phyloP scores from a whole-genome alignment of 140 eudicot genomes.

The Stevia rebaudiana region DNA sequence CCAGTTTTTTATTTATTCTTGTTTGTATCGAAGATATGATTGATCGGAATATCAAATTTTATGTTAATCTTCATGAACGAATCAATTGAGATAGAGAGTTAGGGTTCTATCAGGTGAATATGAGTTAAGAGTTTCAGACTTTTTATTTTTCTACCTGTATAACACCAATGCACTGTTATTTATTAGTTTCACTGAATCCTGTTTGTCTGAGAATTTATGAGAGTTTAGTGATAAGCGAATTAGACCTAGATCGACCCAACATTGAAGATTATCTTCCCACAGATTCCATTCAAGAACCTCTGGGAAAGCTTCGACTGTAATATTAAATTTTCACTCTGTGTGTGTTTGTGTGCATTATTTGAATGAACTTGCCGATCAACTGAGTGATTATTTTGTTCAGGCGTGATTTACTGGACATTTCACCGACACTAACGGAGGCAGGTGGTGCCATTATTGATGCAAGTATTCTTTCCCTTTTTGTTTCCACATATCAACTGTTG shows the following conservation, averaged over 20 bases:
- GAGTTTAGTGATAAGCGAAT: conserved; percentile 30
- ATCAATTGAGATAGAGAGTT: neutral
- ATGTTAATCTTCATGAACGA: neutral
- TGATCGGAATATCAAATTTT: neutral
- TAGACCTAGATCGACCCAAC: conserved; percentile 54
- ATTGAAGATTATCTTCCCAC: conserved; percentile 57
- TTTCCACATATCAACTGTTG: neutral
- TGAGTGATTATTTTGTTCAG: conserved; percentile 14
- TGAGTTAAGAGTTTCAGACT: neutral
- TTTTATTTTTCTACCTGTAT: neutral
- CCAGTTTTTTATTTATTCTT: neutral
- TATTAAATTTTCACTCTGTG: neutral
- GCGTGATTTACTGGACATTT: conserved; percentile 53
- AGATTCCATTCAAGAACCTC: conserved; percentile 62
- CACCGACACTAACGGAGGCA: conserved; percentile 80
- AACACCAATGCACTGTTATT: too few relatives aligned
- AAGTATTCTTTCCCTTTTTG: conserved; percentile 9
- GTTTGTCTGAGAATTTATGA: neutral
- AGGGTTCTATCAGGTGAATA: neutral
- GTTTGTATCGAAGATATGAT: neutral
- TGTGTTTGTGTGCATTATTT: neutral
- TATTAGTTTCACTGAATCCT: too few relatives aligned
- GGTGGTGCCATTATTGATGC: conserved; percentile 94
- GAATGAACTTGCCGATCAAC: neutral
- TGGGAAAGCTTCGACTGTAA: conserved; percentile 54